These are phyloP conservation scores for Clathrospora elynae DNA, from an alignment of 2,329 filamentous ascomycete species.

Conservation along the genomic window DNA sequence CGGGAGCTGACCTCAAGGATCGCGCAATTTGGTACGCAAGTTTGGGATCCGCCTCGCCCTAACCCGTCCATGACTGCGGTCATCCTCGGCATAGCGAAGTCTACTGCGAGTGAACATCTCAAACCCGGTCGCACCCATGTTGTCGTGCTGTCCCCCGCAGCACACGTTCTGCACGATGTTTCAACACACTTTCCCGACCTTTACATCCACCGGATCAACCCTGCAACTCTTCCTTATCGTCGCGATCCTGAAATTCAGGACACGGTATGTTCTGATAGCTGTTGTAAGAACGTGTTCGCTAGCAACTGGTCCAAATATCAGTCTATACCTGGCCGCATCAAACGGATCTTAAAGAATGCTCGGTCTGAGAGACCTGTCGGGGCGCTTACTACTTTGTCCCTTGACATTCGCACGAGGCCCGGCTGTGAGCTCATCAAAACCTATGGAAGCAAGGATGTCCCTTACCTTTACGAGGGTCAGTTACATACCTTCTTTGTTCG, in stretches of 20 bases:
- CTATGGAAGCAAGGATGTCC: constrained; percentile 24
- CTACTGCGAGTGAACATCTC: constrained; percentile 19
- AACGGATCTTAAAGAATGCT: constrained; percentile 35
- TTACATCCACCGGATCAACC: constrained; percentile 37
- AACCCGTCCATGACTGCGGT: constrained; percentile 39
- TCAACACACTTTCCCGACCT: constrained; percentile 28
- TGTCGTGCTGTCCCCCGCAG: constrained; percentile 34
- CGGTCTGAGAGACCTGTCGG: constrained; percentile 30
- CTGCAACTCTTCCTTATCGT: constrained; percentile 31
- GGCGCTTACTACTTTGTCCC: constrained; percentile 25
- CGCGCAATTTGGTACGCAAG: constrained; percentile 26
- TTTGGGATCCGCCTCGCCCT: constrained; percentile 34
- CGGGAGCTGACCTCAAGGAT: constrained; percentile 27
- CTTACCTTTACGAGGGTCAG: constrained; percentile 33
- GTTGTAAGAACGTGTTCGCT: constrained; percentile 34
- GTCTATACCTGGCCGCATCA: constrained; percentile 26
- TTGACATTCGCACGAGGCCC: constrained; percentile 28
- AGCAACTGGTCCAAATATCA: constrained; percentile 36
- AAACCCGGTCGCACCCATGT: constrained; percentile 32
- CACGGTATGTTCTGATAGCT: constrained; percentile 22
- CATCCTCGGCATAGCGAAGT: constrained; percentile 30
- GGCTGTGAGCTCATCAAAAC: constrained; percentile 35
- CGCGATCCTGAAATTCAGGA: constrained; percentile 16
- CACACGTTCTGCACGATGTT: constrained; percentile 28
- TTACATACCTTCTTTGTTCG: constrained; percentile 30